Conservation (phyloP, 768 basidiomycete species). For the Rhizopogon vulgaris region DNA sequence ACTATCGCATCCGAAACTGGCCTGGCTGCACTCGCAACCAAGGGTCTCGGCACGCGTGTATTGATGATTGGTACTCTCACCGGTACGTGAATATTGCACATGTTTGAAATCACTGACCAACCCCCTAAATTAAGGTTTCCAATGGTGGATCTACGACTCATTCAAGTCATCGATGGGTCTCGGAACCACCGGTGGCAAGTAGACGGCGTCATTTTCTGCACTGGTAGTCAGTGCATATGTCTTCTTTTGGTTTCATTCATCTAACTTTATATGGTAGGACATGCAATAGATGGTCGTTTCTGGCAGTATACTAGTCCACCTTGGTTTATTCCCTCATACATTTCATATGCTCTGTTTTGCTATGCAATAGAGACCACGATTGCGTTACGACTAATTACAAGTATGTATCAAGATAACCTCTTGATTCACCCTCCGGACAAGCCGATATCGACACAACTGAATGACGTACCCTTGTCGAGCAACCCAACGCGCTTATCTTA, state of each 20-base stretch:
- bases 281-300: conserved; percentile 4
- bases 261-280: conserved; percentile 1
- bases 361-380: conserved; percentile 4
- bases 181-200: conserved; percentile 87
- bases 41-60: conserved; percentile 84
- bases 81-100: conserved; percentile 20
- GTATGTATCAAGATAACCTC: background rate
- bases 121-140: conserved; percentile 53
- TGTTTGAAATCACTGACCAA: background rate
- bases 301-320: conserved; percentile 2
- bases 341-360: background rate
- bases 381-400: background rate
- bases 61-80: conserved; percentile 71
- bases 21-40: conserved; percentile 57
- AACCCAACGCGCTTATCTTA: too few species aligned
- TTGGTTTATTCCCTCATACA: background rate
- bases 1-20: conserved; percentile 70
- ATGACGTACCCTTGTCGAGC: too few species aligned
- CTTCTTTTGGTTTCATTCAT: too few species aligned
- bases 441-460: too few species aligned
- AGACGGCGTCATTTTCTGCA: conserved; percentile 20
- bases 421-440: too few species aligned
- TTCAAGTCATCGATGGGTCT: conserved; percentile 83
- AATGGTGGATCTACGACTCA: conserved; percentile 91
- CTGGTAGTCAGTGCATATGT: background rate